Percentiles rank a stretch among this genome's conserved stretches.
phyloP scores from a whole-genome alignment of 208 protist genomes.

The Wallacemonas collosoma region DNA sequence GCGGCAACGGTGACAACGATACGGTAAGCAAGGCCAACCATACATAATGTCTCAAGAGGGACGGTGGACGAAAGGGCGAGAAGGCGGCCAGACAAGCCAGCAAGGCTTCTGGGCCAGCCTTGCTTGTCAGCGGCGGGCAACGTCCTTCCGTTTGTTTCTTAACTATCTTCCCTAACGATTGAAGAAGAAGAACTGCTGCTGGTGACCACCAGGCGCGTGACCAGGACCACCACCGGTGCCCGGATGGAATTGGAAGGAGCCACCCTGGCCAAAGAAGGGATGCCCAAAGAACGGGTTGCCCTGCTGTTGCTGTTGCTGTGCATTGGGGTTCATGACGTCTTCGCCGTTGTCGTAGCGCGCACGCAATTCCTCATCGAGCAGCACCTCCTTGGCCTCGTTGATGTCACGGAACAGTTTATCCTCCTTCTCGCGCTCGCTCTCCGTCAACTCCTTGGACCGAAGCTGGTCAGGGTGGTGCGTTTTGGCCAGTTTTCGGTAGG shows the following conservation, averaged over 20 bases:
- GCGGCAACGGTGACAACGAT: too few relatives aligned
- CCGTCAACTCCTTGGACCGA: conserved; percentile 68
- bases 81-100: neutral
- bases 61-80: too few relatives aligned
- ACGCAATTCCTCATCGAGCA: conserved; percentile 87
- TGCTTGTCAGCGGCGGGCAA: too few relatives aligned
- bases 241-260: conserved; percentile 26
- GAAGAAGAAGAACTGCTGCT: conserved; percentile 63
- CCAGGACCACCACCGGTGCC: conserved; percentile 19
- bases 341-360: conserved; percentile 89
- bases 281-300: conserved; percentile 67
- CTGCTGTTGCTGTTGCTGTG: conserved; percentile 34
- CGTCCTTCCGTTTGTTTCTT: too few relatives aligned
- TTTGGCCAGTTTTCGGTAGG: conserved; percentile 90
- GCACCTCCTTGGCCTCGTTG: conserved; percentile 91
- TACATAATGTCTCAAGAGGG: too few relatives aligned
- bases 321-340: conserved; percentile 77
- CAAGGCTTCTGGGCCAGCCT: neutral
- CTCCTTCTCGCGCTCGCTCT: conserved; percentile 66
- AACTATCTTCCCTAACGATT: neutral
- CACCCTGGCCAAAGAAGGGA: conserved; percentile 43
- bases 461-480: conserved; percentile 90
- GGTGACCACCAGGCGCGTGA: conserved; percentile 19
- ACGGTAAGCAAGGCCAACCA: too few relatives aligned
- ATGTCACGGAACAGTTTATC: conserved; percentile 88